Percentiles rank a stretch among this genome's conserved stretches.
Evolutionary conservation across 169 alveolate species (phyloP).

Genomic region (Plasmodium knowlesi): DNA sequence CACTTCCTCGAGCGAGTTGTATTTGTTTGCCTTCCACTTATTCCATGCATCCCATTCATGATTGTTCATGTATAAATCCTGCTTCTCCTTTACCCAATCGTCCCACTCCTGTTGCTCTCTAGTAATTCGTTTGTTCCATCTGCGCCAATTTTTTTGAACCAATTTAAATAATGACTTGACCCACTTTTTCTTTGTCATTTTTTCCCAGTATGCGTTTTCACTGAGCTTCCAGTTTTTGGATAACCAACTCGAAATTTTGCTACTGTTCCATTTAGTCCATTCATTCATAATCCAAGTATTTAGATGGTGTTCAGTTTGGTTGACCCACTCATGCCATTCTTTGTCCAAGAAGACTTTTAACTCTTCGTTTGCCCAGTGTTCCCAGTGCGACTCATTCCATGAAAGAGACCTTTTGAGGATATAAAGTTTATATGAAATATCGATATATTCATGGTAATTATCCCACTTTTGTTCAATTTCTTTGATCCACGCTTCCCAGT

Average conservation of each 20-base stretch:
- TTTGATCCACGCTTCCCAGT: not conserved
- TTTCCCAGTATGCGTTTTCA: conserved; percentile 4
- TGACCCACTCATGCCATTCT: not conserved
- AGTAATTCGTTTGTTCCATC: not conserved
- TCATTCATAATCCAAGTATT: not conserved
- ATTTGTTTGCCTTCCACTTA: not conserved
- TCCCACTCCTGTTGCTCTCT: conserved; percentile 1
- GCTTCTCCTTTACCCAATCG: not conserved
- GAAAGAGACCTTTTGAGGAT: not conserved
- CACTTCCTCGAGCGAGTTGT: not conserved
- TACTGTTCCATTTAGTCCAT: conserved; percentile 10
- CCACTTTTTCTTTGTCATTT: conserved; percentile 2
- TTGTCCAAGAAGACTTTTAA: not conserved
- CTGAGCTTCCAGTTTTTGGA: conserved; percentile 2
- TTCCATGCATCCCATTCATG: not conserved
- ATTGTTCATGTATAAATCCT: not conserved
- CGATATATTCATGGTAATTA: conserved; percentile 10
- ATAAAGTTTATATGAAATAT: not conserved
- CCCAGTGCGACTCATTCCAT: conserved; percentile 33
- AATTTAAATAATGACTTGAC: not conserved
- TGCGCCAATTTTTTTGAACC: not conserved
- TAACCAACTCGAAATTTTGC: not conserved
- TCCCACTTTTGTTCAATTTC: conserved; percentile 10
- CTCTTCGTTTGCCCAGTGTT: conserved; percentile 4
- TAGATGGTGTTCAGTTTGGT: conserved; percentile 1